phyloP scores from a whole-genome alignment of 257 asterid genomes.

The Salvia splendens region DNA sequence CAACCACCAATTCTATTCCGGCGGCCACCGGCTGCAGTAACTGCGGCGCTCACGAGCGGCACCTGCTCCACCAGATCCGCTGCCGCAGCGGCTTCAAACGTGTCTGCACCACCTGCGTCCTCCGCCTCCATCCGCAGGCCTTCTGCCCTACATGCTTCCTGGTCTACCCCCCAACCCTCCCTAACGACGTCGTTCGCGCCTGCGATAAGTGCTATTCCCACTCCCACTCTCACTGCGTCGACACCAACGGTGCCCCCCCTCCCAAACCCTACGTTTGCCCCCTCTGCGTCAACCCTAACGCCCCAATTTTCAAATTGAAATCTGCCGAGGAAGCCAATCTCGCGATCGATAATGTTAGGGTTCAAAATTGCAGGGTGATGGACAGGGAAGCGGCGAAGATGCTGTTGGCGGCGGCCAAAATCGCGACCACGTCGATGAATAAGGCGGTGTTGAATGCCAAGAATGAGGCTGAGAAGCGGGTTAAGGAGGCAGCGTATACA shows the following conservation, averaged over 20 bases:
- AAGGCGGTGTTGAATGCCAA: slow-evolving; percentile 58
- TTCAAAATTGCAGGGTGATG: slow-evolving; percentile 52
- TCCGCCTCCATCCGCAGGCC: slow-evolving; percentile 72
- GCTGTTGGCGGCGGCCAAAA: slow-evolving; percentile 72
- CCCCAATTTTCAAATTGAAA: slow-evolving; percentile 47
- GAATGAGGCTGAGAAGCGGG: slow-evolving; percentile 71
- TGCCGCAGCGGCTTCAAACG: slow-evolving; percentile 69
- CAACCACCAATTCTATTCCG: slow-evolving; percentile 33
- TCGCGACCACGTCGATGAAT: slow-evolving; percentile 58
- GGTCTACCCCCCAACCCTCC: slow-evolving; percentile 58
- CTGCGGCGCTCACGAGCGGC: slow-evolving; percentile 66
- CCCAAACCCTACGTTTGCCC: slow-evolving; percentile 72
- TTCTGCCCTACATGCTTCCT: slow-evolving; percentile 87
- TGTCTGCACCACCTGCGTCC: slow-evolving; percentile 87
- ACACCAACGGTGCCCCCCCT: slow-evolving; percentile 33
- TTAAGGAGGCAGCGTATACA: slow-evolving; percentile 71
- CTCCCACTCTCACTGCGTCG: slow-evolving; percentile 65
- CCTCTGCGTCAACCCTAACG: slow-evolving; percentile 55
- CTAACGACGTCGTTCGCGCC: slow-evolving; percentile 47
- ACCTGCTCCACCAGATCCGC: slow-evolving; percentile 72
- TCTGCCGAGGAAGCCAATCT: slow-evolving; percentile 33
- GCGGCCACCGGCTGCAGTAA: slow-evolving; percentile 48
- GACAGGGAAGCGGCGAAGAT: slow-evolving; percentile 62
- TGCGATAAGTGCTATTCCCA: slow-evolving; percentile 73
- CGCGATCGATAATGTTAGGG: background rate